Percentiles rank a stretch among this genome's conserved stretches.
Evolutionary conservation across 2,329 filamentous ascomycete genomes (phyloP).

Genomic region (Tothia fuscella): DNA sequence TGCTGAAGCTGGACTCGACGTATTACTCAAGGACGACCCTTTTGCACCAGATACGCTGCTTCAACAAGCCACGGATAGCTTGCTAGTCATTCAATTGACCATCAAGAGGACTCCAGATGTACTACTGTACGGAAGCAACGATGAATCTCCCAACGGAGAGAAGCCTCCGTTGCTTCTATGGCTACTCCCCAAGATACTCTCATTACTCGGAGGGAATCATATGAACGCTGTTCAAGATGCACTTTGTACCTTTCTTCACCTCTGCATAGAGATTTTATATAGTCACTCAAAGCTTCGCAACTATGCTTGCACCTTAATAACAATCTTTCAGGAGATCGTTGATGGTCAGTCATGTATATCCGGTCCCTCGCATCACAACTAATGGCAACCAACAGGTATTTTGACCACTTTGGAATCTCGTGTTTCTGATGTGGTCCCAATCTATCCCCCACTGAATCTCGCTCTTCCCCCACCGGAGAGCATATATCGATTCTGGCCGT

Average conservation of each 20-base stretch:
- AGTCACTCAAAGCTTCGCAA: not conserved
- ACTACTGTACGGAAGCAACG: conserved; percentile 31
- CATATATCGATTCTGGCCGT: conserved; percentile 6
- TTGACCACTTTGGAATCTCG: conserved; percentile 1
- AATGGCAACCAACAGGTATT: not conserved
- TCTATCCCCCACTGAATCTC: not conserved
- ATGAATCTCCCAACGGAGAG: conserved; percentile 11
- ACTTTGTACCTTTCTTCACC: conserved; percentile 2
- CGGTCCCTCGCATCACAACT: too few species aligned
- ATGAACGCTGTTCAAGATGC: conserved; percentile 3
- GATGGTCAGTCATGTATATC: not conserved
- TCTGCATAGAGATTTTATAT: not conserved
- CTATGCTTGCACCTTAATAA: not conserved
- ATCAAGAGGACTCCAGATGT: conserved; percentile 59
- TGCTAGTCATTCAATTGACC: conserved; percentile 61
- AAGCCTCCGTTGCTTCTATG: conserved; percentile 36
- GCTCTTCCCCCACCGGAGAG: not conserved
- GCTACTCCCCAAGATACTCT: conserved; percentile 36
- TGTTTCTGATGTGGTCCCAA: not conserved
- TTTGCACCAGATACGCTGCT: conserved; percentile 45
- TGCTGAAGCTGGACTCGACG: conserved; percentile 59
- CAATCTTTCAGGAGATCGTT: not conserved
- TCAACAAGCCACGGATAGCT: conserved; percentile 51
- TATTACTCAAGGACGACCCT: conserved; percentile 50
- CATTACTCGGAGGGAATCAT: conserved; percentile 21